Conservation (phyloP, 2,329 filamentous ascomycete species). For the Pseudogymnoascus sp. region DNA sequence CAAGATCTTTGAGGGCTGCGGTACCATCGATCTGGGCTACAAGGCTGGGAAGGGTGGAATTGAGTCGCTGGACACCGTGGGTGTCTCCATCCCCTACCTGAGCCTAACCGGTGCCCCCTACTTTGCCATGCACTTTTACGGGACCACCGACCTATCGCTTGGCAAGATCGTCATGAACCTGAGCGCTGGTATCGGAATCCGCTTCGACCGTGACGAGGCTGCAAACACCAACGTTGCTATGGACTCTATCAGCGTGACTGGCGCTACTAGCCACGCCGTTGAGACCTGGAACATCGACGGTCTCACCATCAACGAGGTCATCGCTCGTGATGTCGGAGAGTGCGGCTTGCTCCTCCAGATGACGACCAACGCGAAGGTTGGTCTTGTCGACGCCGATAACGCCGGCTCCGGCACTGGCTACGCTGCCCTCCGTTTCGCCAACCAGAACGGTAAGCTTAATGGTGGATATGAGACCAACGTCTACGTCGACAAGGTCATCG, state of each 20-base stretch:
- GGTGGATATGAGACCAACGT: conserved; percentile 45
- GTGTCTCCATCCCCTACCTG: conserved; percentile 47
- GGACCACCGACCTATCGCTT: conserved; percentile 38
- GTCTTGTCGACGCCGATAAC: conserved; percentile 48
- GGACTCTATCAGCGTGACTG: conserved; percentile 42
- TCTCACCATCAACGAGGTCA: conserved; percentile 42
- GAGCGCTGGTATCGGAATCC: conserved; percentile 45
- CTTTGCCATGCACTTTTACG: conserved; percentile 48
- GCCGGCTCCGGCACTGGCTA: conserved; percentile 45
- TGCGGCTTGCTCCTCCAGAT: conserved; percentile 48
- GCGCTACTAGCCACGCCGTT: conserved; percentile 47
- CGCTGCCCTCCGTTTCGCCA: conserved; percentile 48
- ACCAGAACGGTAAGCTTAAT: conserved; percentile 43
- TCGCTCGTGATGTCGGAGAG: conserved; percentile 46
- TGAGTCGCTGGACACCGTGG: conserved; percentile 39
- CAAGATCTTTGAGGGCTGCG: conserved; percentile 51
- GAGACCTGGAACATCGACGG: conserved; percentile 53
- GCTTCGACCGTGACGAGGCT: conserved; percentile 47
- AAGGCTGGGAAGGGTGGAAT: conserved; percentile 43
- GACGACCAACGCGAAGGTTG: conserved; percentile 43
- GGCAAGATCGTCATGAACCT: conserved; percentile 48
- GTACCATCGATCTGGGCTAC: conserved; percentile 41
- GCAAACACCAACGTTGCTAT: conserved; percentile 46
- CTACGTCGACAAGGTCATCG: conserved; percentile 43
- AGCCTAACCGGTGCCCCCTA: conserved; percentile 50